phyloP scores from a whole-genome alignment of 2,329 filamentous ascomycete genomes.

The Talaromyces funiculosus region DNA sequence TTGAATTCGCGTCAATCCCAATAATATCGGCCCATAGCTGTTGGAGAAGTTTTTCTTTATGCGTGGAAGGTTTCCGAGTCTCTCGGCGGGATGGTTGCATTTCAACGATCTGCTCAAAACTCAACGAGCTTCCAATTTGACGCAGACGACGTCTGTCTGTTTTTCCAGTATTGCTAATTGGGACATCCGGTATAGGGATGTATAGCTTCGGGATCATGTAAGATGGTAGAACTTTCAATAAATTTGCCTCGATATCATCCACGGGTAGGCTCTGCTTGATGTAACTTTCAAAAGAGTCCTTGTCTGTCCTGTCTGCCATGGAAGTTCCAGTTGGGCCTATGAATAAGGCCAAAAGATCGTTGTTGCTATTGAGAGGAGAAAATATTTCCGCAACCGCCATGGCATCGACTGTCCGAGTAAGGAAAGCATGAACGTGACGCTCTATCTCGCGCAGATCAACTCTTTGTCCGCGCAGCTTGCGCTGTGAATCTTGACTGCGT shows the following conservation, averaged over 20 bases:
- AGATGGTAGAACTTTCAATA: conserved; percentile 9
- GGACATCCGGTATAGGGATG: neutral
- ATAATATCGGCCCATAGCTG: conserved; percentile 21
- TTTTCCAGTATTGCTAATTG: conserved; percentile 5
- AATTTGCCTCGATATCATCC: neutral
- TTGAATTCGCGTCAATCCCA: conserved; percentile 15
- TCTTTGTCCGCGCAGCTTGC: conserved; percentile 56
- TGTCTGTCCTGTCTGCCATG: neutral
- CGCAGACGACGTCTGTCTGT: conserved; percentile 4
- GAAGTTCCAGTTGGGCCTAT: neutral
- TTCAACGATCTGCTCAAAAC: conserved; percentile 16
- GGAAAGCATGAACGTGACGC: conserved; percentile 12
- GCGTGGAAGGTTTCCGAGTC: conserved; percentile 4
- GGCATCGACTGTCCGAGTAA: neutral
- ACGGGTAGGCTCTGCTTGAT: neutral
- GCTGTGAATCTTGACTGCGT: conserved; percentile 42
- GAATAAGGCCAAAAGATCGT: neutral
- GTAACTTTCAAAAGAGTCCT: neutral
- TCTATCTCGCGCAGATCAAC: conserved; percentile 50
- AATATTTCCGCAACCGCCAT: neutral
- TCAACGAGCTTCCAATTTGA: neutral
- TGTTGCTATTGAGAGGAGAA: neutral
- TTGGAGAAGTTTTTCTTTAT: conserved; percentile 15
- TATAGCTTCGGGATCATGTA: conserved; percentile 10
- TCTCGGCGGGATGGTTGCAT: neutral